Evolutionary conservation across 1,284 basidiomycete species (phyloP), one percentile per base, ranked within the genome.

Genomic region (Trichosporon asahii): DNA sequence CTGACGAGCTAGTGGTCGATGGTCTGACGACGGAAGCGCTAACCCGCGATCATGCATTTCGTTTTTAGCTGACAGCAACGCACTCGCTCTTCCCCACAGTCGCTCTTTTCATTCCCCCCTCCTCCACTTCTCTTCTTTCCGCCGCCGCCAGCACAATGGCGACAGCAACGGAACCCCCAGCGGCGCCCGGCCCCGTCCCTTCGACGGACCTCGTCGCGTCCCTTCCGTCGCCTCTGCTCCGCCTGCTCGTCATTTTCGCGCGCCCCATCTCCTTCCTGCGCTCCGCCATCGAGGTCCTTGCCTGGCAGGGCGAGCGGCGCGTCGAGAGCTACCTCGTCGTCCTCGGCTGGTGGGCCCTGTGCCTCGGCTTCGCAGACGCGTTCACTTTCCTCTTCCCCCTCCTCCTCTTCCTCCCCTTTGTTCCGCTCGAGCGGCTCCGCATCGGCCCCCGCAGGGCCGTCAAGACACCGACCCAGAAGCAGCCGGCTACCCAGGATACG

Each of bases 331-430:
- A 88, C 85, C 86, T 93, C 2, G 80, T 88, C 0, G 80, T 95
- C 31, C 89, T 86, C 0, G 79, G 79, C 0, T 93, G 91, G 91
- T 95, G 92, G 91, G 87, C 87, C 0, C 37, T 89, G n/a, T 93
- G 91, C 82, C 84, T 94, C 49, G 85, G 90, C 29, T 84, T 88
- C 1, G 86, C 87, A 25, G 81, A 85, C 18, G 84, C 85, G 7
- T 83, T 92, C 74, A 87, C 86, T 76, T 86, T 79, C 75, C 76
- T 85, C 3, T 69, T 85, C 0, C 84, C 84, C 14, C 75, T 76
- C 2, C 66, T 83, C 7, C 46, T 80, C 9, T 83, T 78, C 70
- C 64, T 72, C 29, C 80, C 77, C 33, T 75, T 81, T 11, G 49
- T 78, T 21, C 82, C 78, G 2, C 70, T 78, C 12, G 66, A 69